Conservation (phyloP, 2,329 filamentous ascomycete species). For the Alternaria tenuissima region DNA sequence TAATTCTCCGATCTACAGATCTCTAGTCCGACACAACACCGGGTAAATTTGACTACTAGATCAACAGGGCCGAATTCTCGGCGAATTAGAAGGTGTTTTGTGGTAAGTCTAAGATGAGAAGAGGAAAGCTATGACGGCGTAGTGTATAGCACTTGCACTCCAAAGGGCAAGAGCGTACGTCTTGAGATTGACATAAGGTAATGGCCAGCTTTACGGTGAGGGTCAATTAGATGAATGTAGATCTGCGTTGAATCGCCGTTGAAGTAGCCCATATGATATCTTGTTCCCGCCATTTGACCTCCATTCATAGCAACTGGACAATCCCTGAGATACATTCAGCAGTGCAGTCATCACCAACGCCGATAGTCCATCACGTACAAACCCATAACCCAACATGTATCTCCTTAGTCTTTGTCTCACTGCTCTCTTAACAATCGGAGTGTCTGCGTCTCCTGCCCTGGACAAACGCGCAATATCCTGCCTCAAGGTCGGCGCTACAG, state of each 20-base stretch:
- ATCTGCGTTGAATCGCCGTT: neutral
- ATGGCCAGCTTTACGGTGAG: neutral
- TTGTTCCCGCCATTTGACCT: neutral
- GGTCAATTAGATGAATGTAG: neutral
- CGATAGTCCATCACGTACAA: neutral
- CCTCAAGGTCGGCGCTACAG: constrained; percentile 51
- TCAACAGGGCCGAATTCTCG: neutral
- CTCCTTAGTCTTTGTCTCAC: neutral
- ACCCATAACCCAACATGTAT: neutral
- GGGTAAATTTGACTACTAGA: neutral
- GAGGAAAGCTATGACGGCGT: neutral
- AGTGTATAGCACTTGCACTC: neutral
- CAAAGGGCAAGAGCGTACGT: neutral
- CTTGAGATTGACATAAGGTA: neutral
- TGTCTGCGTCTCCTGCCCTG: constrained; percentile 8
- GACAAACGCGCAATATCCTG: constrained; percentile 48
- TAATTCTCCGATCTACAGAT: neutral
- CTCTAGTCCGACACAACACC: constrained; percentile 2
- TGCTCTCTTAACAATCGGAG: neutral
- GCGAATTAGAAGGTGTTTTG: neutral
- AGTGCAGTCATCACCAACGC: neutral
- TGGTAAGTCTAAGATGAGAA: neutral
- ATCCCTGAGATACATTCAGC: neutral
- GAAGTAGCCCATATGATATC: neutral
- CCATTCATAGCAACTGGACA: neutral